Evolutionary conservation across 768 basidiomycete genomes (phyloP), one percentile per base, ranked within the genome.

Genomic region (Hygrophorus pudorinus): DNA sequence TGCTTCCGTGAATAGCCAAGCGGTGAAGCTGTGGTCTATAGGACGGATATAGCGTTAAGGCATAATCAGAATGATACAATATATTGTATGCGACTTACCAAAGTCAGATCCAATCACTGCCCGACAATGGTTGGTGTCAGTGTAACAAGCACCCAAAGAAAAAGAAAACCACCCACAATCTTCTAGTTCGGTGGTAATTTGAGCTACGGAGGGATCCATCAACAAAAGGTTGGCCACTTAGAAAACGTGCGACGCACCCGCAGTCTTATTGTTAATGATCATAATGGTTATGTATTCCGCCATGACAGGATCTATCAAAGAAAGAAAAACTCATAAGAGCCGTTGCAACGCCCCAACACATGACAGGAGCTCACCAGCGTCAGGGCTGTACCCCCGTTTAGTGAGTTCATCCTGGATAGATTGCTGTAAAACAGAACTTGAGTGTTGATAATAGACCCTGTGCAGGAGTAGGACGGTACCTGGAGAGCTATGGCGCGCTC

Each of bases 201-300:
- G 87, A 38, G 74, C 90, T 85, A 56, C 41, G 44, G 46, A 48
- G 42, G 34, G 42, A 36, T 54, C 52, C 41, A 45, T 40, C 6
- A 46, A 12, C 41, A 36, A 46, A 20, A 5, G 29, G 11, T 27
- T 28, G 41, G 46, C 13, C 38, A 32, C n/a, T 24, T 12, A 21
- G 17, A 42, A 30, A 37, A 32, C 35, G 32, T 1, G 13, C 11
- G n/a, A 65, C 79, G 28, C 53, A 82, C 86, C 75, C 50, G 77
- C 62, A 46, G 83, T 81, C 69, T 92, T 93, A 63, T 86, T 85
- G 59, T 93, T 93, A 51, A 91, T 90, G 38, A 93, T 76, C 90
- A 93, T 91, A 47, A 93, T 93, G 14, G 86, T 89, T 46, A 92
- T 89, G 56, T 90, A 93, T 62, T 93, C 90, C 2, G 89, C 87